phyloP scores from a whole-genome alignment of 495 filamentous ascomycete genomes.

The Aspergillus bridgeri region DNA sequence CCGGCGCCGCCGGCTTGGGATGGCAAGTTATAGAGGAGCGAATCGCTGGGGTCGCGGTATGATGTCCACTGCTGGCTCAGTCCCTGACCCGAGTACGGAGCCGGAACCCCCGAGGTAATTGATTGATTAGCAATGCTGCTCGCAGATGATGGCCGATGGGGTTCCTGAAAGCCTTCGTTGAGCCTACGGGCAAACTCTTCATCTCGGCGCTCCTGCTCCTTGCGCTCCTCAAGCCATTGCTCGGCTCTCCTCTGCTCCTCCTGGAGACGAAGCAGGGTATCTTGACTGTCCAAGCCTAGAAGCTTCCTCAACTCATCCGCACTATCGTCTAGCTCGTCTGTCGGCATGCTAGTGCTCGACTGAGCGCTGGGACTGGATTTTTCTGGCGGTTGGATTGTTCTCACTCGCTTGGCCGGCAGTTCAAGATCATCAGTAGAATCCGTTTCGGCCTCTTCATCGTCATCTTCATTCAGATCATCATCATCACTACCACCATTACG shows the following conservation, averaged over 20 bases:
- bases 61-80: not conserved
- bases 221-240: slow-evolving; percentile 27
- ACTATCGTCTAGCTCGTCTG: slow-evolving; percentile 2
- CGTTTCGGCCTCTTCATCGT: slow-evolving; percentile 3
- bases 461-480: not conserved
- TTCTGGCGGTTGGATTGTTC: not conserved
- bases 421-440: slow-evolving; percentile 15
- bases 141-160: slow-evolving; percentile 6
- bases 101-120: slow-evolving; percentile 4
- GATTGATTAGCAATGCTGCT: slow-evolving; percentile 9
- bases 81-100: not conserved
- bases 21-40: too few relatives aligned
- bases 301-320: slow-evolving; percentile 16
- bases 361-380: not conserved
- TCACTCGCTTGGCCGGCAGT: slow-evolving; percentile 4
- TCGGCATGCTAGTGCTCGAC: not conserved
- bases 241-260: slow-evolving; percentile 38
- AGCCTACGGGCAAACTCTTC: slow-evolving; percentile 46
- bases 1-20: not conserved
- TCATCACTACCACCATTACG: not conserved
- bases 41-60: not conserved
- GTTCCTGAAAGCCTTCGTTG: slow-evolving; percentile 20
- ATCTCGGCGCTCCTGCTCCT: slow-evolving; percentile 43
- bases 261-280: slow-evolving; percentile 31
- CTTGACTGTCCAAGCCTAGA: slow-evolving; percentile 26